Conservation (phyloP, 2,329 filamentous ascomycete genomes). For the Ophiostoma ulmi region DNA sequence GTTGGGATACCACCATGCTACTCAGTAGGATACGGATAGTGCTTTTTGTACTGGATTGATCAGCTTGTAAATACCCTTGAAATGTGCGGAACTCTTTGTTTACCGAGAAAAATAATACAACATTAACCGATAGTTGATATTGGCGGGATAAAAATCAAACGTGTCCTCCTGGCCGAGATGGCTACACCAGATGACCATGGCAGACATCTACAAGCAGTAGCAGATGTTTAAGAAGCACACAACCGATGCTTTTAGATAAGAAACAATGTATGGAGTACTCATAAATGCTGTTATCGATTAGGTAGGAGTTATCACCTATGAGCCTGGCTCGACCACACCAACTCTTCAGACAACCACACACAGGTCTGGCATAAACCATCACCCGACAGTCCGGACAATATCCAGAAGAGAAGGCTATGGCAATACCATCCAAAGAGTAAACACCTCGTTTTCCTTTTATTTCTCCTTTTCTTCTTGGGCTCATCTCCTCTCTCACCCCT, state of each 20-base stretch:
- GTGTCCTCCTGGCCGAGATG: not conserved
- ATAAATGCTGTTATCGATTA: too few relatives aligned
- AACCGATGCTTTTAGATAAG: not conserved
- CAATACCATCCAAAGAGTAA: not conserved
- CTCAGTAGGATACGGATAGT: not conserved
- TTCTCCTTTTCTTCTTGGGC: not conserved
- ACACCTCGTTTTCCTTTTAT: not conserved
- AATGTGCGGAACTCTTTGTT: not conserved
- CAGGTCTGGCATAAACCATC: not conserved
- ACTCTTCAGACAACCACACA: not conserved
- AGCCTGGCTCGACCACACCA: not conserved
- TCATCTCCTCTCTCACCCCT: not conserved
- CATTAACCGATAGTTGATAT: too few relatives aligned
- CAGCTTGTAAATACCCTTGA: not conserved
- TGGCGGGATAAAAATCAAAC: conserved; percentile 7
- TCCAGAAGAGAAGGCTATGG: not conserved
- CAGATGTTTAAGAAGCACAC: not conserved
- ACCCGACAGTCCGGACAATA: not conserved
- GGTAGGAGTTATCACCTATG: not conserved
- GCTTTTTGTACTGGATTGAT: not conserved
- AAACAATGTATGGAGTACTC: too few relatives aligned
- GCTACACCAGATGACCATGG: not conserved
- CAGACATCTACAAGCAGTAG: not conserved
- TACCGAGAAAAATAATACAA: too few relatives aligned
- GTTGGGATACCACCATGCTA: not conserved